Evolutionary conservation across 345 rosid species (phyloP).

Genomic region (Iberis pinnata): DNA sequence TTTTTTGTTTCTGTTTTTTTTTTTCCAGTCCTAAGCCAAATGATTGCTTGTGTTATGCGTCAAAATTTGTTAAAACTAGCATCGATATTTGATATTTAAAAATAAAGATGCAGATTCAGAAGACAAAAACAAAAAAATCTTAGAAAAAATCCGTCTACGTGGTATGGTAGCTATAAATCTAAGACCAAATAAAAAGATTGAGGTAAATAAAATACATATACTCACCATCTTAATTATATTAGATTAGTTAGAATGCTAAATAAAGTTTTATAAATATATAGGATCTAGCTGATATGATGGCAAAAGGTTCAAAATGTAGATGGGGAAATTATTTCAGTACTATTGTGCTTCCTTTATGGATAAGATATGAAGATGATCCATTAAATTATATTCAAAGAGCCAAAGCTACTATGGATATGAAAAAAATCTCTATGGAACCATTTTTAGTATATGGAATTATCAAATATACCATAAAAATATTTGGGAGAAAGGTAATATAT

Average conservation of each 20-base stretch:
- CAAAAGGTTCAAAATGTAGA: slow-evolving; percentile 32
- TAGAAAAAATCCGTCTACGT: not conserved
- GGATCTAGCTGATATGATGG: slow-evolving; percentile 48
- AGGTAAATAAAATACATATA: slow-evolving; percentile 31
- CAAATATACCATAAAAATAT: slow-evolving; percentile 23
- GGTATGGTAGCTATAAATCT: slow-evolving; percentile 33
- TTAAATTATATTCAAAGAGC: slow-evolving; percentile 43
- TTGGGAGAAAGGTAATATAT: slow-evolving; percentile 37
- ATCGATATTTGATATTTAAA: too few species aligned
- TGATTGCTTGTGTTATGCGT: too few species aligned
- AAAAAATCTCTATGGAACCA: slow-evolving; percentile 48
- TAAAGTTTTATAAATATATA: not conserved
- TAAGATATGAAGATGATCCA: slow-evolving; percentile 36
- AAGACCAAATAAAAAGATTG: slow-evolving; percentile 40
- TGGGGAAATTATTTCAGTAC: slow-evolving; percentile 54
- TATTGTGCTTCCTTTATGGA: slow-evolving; percentile 39
- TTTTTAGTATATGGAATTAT: slow-evolving; percentile 12
- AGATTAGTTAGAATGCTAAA: too few species aligned
- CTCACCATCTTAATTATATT: not conserved
- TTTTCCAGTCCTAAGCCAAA: too few species aligned
- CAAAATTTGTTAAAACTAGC: too few species aligned
- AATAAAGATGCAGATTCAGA: too few species aligned
- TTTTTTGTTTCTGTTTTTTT: too few species aligned
- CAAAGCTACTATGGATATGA: slow-evolving; percentile 37
- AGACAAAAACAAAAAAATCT: not conserved